Percentiles rank a stretch among this genome's conserved stretches.
phyloP scores from a whole-genome alignment of 2,329 filamentous ascomycete species.

The Geosmithia morbida region DNA sequence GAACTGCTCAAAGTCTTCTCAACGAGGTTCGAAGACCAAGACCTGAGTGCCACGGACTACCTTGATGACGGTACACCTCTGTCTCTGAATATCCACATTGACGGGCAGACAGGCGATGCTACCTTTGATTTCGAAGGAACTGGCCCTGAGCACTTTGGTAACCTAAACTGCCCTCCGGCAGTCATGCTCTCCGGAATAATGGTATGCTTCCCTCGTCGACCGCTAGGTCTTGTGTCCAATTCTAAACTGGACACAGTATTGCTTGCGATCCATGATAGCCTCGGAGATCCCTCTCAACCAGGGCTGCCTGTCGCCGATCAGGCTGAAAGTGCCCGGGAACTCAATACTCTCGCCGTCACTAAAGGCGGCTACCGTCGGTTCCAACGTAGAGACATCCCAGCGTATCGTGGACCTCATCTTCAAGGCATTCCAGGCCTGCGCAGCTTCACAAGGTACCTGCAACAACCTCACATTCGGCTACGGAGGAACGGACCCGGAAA shows the following conservation, averaged over 20 bases:
- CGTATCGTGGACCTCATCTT: conserved; percentile 51
- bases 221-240: conserved; percentile 30
- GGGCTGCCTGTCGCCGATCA: conserved; percentile 32
- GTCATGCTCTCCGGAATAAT: conserved; percentile 7
- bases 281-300: conserved; percentile 19
- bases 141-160: conserved; percentile 10
- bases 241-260: conserved; percentile 35
- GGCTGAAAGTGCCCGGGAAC: conserved; percentile 51
- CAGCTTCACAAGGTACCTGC: conserved; percentile 64
- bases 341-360: conserved; percentile 61
- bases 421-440: conserved; percentile 60
- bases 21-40: conserved; percentile 17
- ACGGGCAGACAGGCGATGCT: conserved; percentile 59
- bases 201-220: conserved; percentile 49
- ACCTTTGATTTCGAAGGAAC: conserved; percentile 37
- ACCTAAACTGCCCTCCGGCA: conserved; percentile 10
- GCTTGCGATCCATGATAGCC: conserved; percentile 15
- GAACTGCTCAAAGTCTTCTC: conserved; percentile 30
- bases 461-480: conserved; percentile 75
- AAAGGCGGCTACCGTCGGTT: conserved; percentile 13
- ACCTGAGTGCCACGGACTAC: conserved; percentile 3
- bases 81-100: conserved; percentile 58
- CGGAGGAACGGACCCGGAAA: conserved; percentile 21
- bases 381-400: conserved; percentile 18
- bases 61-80: conserved; percentile 68